phyloP scores from a whole-genome alignment of 768 basidiomycete species.

The Tylopilus plumbeoviolaceoides region DNA sequence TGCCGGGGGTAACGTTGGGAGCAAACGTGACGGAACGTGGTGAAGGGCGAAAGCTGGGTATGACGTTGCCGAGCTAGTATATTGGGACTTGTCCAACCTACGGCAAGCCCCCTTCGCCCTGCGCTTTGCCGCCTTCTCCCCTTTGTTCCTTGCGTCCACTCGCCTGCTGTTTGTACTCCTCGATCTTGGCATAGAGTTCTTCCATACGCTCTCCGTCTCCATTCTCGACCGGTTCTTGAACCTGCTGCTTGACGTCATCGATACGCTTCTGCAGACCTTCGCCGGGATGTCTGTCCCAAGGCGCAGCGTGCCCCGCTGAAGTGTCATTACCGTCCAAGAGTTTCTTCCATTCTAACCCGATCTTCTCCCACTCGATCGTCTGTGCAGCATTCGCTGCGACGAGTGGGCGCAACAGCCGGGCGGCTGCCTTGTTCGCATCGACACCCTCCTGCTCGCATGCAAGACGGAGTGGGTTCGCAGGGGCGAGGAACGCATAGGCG shows the following conservation, averaged over 20 bases:
- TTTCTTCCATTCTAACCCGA: constrained; percentile 20
- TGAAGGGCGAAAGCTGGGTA: too few species aligned
- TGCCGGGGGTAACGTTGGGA: constrained; percentile 55
- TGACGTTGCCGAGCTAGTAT: too few species aligned
- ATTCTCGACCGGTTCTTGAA: background rate
- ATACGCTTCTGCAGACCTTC: background rate
- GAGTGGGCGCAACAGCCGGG: constrained; percentile 10
- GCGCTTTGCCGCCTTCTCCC: too few species aligned
- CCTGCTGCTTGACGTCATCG: constrained; percentile 3
- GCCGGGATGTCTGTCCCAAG: background rate
- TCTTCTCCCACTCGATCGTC: constrained; percentile 17
- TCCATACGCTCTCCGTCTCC: background rate
- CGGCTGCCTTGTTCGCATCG: constrained; percentile 15
- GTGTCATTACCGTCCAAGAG: constrained; percentile 3
- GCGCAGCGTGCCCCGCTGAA: background rate
- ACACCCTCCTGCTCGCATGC: constrained; percentile 28
- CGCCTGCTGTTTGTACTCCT: too few species aligned
- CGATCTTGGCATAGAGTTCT: constrained; percentile 4
- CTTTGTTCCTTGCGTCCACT: too few species aligned
- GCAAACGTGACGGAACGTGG: constrained; percentile 58
- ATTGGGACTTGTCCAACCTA: too few species aligned
- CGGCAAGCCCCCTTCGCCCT: too few species aligned
- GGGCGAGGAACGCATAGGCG: constrained; percentile 36
- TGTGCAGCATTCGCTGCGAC: constrained; percentile 5
- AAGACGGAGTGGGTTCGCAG: constrained; percentile 19